phyloP scores from a whole-genome alignment of 768 basidiomycete genomes.

The Neoboletus magnificus region DNA sequence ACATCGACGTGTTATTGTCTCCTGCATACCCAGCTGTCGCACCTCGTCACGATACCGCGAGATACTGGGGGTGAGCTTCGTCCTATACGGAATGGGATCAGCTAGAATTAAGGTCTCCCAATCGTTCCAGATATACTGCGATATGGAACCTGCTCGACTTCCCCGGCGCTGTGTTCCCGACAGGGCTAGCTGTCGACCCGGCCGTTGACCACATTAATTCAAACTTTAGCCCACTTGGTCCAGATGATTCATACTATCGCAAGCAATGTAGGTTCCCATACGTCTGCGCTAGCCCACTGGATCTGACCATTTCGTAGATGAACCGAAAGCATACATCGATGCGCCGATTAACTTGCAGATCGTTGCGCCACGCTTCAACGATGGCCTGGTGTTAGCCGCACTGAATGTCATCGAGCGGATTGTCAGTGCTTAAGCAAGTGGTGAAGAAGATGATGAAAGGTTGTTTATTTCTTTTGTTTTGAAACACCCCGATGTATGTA shows the following conservation, averaged over 20 bases:
- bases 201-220: constrained; percentile 19
- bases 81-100: neutral
- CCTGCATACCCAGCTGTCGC: constrained; percentile 38
- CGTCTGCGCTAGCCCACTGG: neutral
- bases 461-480: no score
- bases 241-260: constrained; percentile 20
- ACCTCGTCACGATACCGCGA: constrained; percentile 35
- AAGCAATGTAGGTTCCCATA: constrained; percentile 15
- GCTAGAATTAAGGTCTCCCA: neutral
- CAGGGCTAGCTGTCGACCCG: constrained; percentile 33
- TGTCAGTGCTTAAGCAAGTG: constrained; percentile 10
- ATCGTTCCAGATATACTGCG: constrained; percentile 35
- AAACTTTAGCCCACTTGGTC: constrained; percentile 7
- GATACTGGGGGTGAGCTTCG: constrained; percentile 31
- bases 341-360: constrained; percentile 25
- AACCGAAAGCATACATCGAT: constrained; percentile 13
- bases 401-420: constrained; percentile 24
- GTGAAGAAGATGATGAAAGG: no score
- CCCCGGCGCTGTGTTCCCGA: constrained; percentile 43
- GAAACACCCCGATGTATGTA: no score
- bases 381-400: constrained; percentile 27
- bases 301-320: constrained; percentile 18
- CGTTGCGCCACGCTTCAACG: constrained; percentile 23
- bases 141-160: constrained; percentile 46
- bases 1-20: constrained; percentile 39